Base-by-base conservation (phyloP, 768 basidiomycete species). In the Termitomyces sp. region DNA sequence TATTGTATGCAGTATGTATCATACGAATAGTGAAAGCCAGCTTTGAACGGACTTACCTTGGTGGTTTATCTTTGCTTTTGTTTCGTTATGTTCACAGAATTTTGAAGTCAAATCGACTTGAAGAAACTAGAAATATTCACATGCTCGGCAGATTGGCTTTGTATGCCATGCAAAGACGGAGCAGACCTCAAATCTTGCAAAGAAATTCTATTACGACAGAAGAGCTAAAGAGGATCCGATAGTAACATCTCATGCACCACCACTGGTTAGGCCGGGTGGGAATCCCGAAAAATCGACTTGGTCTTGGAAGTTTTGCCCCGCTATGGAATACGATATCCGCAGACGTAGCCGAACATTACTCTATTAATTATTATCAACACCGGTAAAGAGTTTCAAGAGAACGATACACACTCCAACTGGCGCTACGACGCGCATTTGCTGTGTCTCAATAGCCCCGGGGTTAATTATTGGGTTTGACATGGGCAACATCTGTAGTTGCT, bases 401-500 rank as follows among this genome's bases (percentile, higher is more conserved):
- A 51, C 54, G 40, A 24, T 16, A 82, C 92, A 71, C 66, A 95
- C 94, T 36, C 94, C 94, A 8, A 80, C 79, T 3, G 93, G 94
- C 11, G 94, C 92, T 30, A 91, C 78, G 40, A 99, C 85, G 10
- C 94, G 83, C 90, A 99, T 89, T 68, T 96, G 93, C 68, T 98
- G 97, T 10, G 94, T 96, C 71, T 98, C 96, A 16, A 84, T 81
- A 9, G 84, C 74, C 1, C 94, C 92, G 0, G 92, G 87, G 35
- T 72, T 74, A 44, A 99, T 79, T 53, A 83, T 87, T 11, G 87
- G 78, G 70, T 87, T 94, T 5, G 94, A 94, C 90, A 98, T 98
- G 6, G 96, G 93, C 57, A 94, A 79, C 96, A 99, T 99, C 70
- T 98, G 95, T 56, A 99, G 71, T 69, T 97, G 94, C 73, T 97